Evolutionary conservation across 192 early-diverging fungal genomes (phyloP).

Genomic region (Oehlia diaphana): DNA sequence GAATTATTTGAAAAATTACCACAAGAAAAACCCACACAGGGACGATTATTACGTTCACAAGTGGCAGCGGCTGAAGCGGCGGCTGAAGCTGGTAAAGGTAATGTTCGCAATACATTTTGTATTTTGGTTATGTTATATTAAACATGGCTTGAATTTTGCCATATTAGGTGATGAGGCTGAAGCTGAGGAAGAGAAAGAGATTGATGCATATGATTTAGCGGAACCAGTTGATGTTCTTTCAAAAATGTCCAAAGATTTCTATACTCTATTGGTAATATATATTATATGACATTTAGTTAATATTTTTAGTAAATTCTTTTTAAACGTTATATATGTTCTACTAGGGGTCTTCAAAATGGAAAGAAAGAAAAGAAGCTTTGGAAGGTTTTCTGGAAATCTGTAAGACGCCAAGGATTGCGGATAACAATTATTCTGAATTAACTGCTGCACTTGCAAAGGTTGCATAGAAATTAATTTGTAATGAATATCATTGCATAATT

Average conservation of each 20-base stretch:
- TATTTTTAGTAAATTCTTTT: background rate
- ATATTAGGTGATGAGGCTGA: slow-evolving; percentile 35
- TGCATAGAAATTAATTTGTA: too few species aligned
- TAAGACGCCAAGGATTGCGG: slow-evolving; percentile 74
- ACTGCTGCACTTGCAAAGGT: slow-evolving; percentile 83
- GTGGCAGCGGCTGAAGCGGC: slow-evolving; percentile 54
- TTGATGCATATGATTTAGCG: slow-evolving; percentile 77
- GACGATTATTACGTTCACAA: slow-evolving; percentile 80
- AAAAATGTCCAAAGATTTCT: slow-evolving; percentile 83
- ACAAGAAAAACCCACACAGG: slow-evolving; percentile 58
- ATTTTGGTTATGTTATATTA: background rate
- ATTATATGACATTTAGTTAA: background rate
- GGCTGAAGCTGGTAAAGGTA: slow-evolving; percentile 37
- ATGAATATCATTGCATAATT: too few species aligned
- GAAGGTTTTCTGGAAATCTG: slow-evolving; percentile 70
- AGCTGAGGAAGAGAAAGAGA: slow-evolving; percentile 55
- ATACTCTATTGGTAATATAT: slow-evolving; percentile 55
- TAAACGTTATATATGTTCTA: background rate
- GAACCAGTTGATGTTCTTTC: slow-evolving; percentile 91
- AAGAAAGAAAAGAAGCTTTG: slow-evolving; percentile 92
- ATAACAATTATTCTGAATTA: slow-evolving; percentile 79
- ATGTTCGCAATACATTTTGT: background rate
- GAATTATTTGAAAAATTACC: slow-evolving; percentile 77
- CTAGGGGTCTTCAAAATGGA: slow-evolving; percentile 85
- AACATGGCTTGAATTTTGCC: background rate